Conservation (phyloP, 129 eudicot genomes). For the Chrysanthemum seticuspe region DNA sequence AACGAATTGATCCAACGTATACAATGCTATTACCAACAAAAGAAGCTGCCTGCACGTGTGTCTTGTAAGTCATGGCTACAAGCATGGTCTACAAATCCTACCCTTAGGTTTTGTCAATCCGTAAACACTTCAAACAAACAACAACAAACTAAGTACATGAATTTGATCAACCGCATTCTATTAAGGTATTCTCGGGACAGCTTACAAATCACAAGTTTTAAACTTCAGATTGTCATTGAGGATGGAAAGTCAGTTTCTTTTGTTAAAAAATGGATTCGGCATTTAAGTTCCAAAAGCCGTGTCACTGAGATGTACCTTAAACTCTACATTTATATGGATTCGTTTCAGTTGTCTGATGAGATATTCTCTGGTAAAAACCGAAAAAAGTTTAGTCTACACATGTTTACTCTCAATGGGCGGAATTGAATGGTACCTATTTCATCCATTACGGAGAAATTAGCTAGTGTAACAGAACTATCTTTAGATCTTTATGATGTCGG, state of each 20-base stretch:
- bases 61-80: no score
- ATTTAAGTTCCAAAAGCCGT: neutral
- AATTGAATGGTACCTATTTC: no score
- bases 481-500: no score
- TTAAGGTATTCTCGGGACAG: neutral
- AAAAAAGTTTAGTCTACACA: neutral
- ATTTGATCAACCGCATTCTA: neutral
- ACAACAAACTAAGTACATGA: neutral
- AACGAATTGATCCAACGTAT: no score
- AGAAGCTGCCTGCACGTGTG: no score
- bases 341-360: neutral
- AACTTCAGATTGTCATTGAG: neutral
- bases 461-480: no score
- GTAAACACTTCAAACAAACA: neutral
- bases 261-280: neutral
- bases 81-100: slow-evolving; percentile 6
- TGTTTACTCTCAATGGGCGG: no score
- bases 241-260: neutral
- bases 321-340: neutral
- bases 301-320: neutral
- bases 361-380: neutral
- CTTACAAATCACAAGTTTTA: neutral
- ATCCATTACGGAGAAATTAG: no score
- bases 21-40: no score
- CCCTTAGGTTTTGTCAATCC: neutral